Conservation (phyloP, 2,329 filamentous ascomycete genomes). For the Thielaviopsis ethacetica region DNA sequence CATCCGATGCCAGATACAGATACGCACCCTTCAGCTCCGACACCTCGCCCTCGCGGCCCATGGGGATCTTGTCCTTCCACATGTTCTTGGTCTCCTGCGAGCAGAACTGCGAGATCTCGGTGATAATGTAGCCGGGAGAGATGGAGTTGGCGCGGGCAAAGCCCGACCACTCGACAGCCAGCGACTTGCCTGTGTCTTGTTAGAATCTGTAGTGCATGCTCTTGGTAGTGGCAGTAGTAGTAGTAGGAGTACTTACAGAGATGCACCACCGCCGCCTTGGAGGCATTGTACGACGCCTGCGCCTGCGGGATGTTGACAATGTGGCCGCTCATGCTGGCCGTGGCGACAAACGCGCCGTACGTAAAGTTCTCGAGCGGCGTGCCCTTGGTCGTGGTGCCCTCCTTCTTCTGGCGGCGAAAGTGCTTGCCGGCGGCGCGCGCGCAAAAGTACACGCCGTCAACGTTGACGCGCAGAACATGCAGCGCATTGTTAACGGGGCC, state of each 20-base stretch:
- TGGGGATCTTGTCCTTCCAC: conserved; percentile 36
- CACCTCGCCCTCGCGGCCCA: conserved; percentile 45
- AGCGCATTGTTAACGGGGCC: conserved; percentile 47
- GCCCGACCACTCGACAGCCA: conserved; percentile 62
- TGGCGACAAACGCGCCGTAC: conserved; percentile 59
- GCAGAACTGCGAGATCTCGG: conserved; percentile 44
- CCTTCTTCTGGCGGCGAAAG: conserved; percentile 53
- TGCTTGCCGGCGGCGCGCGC: conserved; percentile 52
- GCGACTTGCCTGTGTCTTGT: conserved; percentile 30
- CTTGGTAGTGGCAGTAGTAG: not conserved
- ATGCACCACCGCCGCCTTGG: conserved; percentile 49
- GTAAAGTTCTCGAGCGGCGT: conserved; percentile 42
- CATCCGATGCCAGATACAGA: conserved; percentile 66
- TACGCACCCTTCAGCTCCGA: conserved; percentile 72
- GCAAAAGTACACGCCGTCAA: conserved; percentile 66
- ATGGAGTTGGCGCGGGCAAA: conserved; percentile 59
- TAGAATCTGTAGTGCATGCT: not conserved
- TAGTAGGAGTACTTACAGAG: conserved; percentile 27
- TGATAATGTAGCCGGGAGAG: conserved; percentile 61
- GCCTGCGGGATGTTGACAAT: conserved; percentile 64
- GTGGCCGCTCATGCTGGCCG: conserved; percentile 62
- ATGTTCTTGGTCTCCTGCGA: conserved; percentile 49
- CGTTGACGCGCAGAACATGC: conserved; percentile 52
- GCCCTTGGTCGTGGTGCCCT: conserved; percentile 46
- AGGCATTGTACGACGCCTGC: conserved; percentile 58